phyloP scores from a whole-genome alignment of 2,329 filamentous ascomycete species.

The Sclerotinia borealis region DNA sequence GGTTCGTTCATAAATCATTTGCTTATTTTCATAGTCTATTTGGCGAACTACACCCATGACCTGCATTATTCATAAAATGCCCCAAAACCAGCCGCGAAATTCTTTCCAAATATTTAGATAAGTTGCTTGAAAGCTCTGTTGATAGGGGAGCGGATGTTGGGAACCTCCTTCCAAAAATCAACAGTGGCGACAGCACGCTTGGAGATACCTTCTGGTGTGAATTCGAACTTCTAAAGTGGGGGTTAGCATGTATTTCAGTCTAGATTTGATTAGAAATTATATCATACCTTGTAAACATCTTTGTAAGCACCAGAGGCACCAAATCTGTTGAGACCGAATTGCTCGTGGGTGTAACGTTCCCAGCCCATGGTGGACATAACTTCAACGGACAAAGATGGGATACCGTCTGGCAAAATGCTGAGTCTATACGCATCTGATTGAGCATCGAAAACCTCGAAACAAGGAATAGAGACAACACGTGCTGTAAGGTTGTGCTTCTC shows the following conservation, averaged over 20 bases:
- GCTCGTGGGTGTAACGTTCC: constrained; percentile 99
- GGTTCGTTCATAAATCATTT: constrained; percentile 9
- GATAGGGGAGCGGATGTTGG: constrained; percentile 87
- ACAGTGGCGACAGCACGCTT: constrained; percentile 91
- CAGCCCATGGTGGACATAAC: constrained; percentile 96
- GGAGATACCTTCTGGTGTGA: constrained; percentile 92
- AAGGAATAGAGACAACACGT: constrained; percentile 91
- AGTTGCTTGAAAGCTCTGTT: constrained; percentile 98
- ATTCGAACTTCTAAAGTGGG: constrained; percentile 83
- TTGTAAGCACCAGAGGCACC: constrained; percentile 96
- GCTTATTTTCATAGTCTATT: constrained; percentile 13
- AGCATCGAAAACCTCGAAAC: constrained; percentile 92
- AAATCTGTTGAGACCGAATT: constrained; percentile 98
- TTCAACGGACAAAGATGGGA: constrained; percentile 89
- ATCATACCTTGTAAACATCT: constrained; percentile 84
- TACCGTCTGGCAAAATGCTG: constrained; percentile 85
- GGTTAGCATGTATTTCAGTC: constrained; percentile 35
- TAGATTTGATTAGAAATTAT: background rate
- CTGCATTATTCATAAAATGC: constrained; percentile 6
- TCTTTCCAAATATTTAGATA: constrained; percentile 54
- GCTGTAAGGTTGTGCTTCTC: constrained; percentile 83
- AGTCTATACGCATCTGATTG: constrained; percentile 95
- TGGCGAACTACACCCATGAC: constrained; percentile 3
- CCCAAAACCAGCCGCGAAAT: constrained; percentile 3
- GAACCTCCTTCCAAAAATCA: constrained; percentile 93